Evolutionary conservation across 1,139 yeast species (phyloP), one percentile per base, ranked within the genome.

Genomic region (Pichia sp.): DNA sequence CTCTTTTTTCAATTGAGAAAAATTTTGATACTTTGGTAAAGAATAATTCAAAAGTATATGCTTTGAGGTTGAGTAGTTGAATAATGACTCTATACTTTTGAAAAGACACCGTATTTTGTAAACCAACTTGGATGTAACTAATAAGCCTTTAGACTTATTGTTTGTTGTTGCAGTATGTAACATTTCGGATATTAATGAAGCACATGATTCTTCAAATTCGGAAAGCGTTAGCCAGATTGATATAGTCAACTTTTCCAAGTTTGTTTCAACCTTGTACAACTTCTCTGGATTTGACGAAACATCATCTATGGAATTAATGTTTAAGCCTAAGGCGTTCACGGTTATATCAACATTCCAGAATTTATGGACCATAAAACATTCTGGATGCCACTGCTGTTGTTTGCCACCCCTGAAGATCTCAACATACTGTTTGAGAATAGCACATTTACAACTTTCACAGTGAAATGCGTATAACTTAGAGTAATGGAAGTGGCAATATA

Each of bases 321-420:
- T 53, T 43, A 83, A 67, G 0, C 90, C 92, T 42, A 85, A 79
- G 5, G 80, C 73, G 55, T 80, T 85, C 0, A 87, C 80, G 3
- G 85, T 77, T n/a, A 91, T 75, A 57, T 85, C 81, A 30, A 92
- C 96, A 66, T 90, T 92, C 99, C 99, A 95, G 66, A 91, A 92
- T 68, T 92, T 92, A 74, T 88, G 92, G 50, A 93, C 95, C 92
- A 95, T 95, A 68, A 91, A 95, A 73, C 99, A 95, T 69, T 95
- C 99, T 2, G 98, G 98, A 70, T 95, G 99, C 99, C 99, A 95
- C 67, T 91, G 96, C 68, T 92, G 96, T 60, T 87, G 87, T 63
- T 87, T 79, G n/a, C 97, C 97, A 50, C 97, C 96, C 62, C 96
- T 78, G 60, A 84, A 89, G 49, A 93, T 82, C 69, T 93, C 97